These are phyloP conservation scores for Colletotrichum sp. DNA, from an alignment of 2,329 filamentous ascomycete genomes.

Conservation along the genomic window DNA sequence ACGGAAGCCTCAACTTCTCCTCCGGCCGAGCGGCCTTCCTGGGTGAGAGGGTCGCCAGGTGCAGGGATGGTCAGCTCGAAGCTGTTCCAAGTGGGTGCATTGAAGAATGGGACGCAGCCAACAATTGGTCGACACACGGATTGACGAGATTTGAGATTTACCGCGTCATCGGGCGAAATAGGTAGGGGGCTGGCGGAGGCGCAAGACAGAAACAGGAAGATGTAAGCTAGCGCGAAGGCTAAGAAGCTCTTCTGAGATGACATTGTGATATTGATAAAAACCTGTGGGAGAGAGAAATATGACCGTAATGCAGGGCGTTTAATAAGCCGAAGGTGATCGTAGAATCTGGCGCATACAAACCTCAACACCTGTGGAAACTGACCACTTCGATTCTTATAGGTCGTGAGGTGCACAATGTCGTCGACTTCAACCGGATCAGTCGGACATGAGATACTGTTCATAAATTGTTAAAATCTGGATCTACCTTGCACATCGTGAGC, in stretches of 20 bases:
- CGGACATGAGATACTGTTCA: neutral
- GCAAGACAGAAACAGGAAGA: neutral
- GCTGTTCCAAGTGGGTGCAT: neutral
- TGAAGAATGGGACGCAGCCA: neutral
- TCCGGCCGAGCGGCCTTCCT: neutral
- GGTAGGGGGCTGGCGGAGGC: neutral
- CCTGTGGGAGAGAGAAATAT: neutral
- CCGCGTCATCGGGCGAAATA: neutral
- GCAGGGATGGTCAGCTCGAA: neutral
- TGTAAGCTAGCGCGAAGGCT: neutral
- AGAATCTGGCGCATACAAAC: neutral
- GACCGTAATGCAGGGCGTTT: neutral
- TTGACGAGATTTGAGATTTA: neutral
- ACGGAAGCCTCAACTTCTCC: neutral
- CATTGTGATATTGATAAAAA: neutral
- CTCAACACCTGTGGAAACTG: neutral
- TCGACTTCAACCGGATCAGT: neutral
- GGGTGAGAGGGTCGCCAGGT: neutral
- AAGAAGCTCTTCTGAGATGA: neutral
- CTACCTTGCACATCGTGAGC: neutral
- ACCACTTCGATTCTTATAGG: neutral
- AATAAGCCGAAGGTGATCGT: neutral
- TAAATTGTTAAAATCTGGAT: neutral
- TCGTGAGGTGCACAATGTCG: neutral
- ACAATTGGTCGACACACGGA: neutral